phyloP scores from a whole-genome alignment of 768 basidiomycete species.

The Zangia roseola region DNA sequence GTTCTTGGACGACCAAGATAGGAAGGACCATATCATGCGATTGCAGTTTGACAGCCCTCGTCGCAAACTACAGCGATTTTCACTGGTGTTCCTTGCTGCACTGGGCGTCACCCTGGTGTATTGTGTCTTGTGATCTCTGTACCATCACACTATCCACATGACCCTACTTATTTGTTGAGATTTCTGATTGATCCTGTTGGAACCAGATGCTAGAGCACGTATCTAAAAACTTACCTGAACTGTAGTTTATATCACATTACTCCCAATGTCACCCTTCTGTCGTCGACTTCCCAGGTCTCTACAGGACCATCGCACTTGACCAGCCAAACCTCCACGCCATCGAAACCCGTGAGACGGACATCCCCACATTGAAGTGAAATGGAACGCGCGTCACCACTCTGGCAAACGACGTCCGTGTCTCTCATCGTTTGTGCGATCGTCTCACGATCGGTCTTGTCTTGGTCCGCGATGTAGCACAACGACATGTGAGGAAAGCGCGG shows the following conservation, averaged over 20 bases:
- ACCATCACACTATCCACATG: background rate
- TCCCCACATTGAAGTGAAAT: constrained; percentile 25
- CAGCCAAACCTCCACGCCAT: constrained; percentile 55
- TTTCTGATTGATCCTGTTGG: background rate
- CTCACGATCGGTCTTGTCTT: constrained; percentile 56
- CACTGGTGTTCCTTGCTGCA: constrained; percentile 6
- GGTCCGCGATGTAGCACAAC: constrained; percentile 67
- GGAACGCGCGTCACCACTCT: constrained; percentile 26
- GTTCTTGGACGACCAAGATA: constrained; percentile 21
- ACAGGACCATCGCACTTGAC: constrained; percentile 60
- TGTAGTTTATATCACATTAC: no score
- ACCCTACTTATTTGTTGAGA: background rate
- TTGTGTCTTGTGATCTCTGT: background rate
- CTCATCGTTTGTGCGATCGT: constrained; percentile 45
- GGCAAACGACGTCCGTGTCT: constrained; percentile 33
- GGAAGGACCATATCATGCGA: constrained; percentile 20
- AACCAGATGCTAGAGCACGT: no score
- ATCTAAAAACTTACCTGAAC: background rate
- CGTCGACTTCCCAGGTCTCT: constrained; percentile 49
- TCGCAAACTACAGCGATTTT: background rate
- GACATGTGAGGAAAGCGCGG: constrained; percentile 73
- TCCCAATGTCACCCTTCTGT: constrained; percentile 35
- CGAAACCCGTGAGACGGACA: constrained; percentile 43
- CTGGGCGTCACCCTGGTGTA: constrained; percentile 9
- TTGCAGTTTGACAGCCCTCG: constrained; percentile 8